These are phyloP conservation scores for Yamadazyma oceani DNA, from an alignment of 1,139 yeast genomes.

Conservation along the genomic window DNA sequence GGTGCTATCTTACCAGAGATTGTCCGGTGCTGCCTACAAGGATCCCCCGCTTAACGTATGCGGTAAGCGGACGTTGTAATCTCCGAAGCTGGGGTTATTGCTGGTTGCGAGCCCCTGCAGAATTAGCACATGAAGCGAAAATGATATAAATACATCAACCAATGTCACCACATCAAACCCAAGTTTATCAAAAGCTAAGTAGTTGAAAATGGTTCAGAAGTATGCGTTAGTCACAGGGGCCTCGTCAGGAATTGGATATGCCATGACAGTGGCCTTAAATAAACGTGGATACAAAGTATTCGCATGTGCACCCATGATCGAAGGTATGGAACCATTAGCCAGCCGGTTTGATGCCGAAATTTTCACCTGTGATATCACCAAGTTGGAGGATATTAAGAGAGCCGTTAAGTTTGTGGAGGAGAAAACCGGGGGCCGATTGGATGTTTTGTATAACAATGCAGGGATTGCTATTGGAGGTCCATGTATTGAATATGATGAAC, in stretches of 20 bases:
- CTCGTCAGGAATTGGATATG: slow-evolving; percentile 36
- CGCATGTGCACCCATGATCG: slow-evolving; percentile 27
- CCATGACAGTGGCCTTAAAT: slow-evolving; percentile 24
- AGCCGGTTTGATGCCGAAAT: slow-evolving; percentile 26
- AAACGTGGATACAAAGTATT: slow-evolving; percentile 30
- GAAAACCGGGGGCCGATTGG: slow-evolving; percentile 24
- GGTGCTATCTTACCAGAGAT: too few relatives aligned
- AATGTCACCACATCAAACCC: too few relatives aligned
- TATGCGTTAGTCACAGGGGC: slow-evolving; percentile 36
- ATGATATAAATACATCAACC: too few relatives aligned
- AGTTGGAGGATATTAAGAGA: slow-evolving; percentile 23
- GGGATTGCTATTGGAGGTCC: slow-evolving; percentile 30
- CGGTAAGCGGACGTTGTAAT: too few relatives aligned
- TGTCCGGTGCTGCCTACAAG: too few relatives aligned
- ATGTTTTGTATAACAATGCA: slow-evolving; percentile 31
- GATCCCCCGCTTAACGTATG: too few relatives aligned
- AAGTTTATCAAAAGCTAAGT: too few relatives aligned
- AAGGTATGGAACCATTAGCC: slow-evolving; percentile 13
- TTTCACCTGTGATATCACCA: slow-evolving; percentile 29
- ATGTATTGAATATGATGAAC: slow-evolving; percentile 27
- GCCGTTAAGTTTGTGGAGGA: slow-evolving; percentile 20
- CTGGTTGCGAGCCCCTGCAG: too few relatives aligned
- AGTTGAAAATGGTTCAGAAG: slow-evolving; percentile 1
- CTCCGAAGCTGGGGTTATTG: too few relatives aligned
- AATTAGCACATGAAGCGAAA: too few relatives aligned